phyloP scores from a whole-genome alignment of 306 rosid genomes.

The Vigna unguiculata region DNA sequence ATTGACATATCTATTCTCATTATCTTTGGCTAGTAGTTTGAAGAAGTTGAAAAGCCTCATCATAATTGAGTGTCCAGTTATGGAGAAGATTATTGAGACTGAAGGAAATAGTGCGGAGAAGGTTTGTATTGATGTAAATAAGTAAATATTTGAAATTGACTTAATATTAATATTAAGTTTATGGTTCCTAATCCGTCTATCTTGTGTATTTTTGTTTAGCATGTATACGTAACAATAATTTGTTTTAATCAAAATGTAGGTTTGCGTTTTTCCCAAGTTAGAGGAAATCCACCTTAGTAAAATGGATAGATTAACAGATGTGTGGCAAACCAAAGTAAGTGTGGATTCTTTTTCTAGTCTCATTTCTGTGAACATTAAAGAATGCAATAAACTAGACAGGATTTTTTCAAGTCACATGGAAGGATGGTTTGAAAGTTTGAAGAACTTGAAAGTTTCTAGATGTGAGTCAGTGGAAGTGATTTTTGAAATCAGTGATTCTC shows the following conservation, averaged over 20 bases:
- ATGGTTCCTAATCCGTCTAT: background rate
- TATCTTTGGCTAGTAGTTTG: too few species aligned
- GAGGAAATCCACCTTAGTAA: background rate
- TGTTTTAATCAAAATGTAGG: conserved; percentile 1
- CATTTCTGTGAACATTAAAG: background rate
- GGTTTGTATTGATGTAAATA: background rate
- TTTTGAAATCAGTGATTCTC: conserved; percentile 15
- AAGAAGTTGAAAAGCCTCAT: too few species aligned
- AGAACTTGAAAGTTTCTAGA: background rate
- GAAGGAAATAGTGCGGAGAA: too few species aligned
- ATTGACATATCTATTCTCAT: too few species aligned
- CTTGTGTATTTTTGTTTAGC: background rate
- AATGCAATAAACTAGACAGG: background rate
- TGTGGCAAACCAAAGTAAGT: conserved; percentile 11
- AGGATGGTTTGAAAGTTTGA: background rate
- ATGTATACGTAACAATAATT: background rate
- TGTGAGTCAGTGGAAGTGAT: conserved; percentile 29
- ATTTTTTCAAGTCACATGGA: conserved; percentile 28
- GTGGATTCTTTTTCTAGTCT: conserved; percentile 14
- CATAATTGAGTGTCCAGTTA: too few species aligned
- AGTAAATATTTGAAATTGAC: background rate
- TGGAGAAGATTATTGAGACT: too few species aligned
- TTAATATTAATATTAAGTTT: background rate
- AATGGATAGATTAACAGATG: conserved; percentile 1
- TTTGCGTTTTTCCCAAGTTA: conserved; percentile 20